Conservation (phyloP, 495 filamentous ascomycete genomes). For the Penicillium cinerascens region DNA sequence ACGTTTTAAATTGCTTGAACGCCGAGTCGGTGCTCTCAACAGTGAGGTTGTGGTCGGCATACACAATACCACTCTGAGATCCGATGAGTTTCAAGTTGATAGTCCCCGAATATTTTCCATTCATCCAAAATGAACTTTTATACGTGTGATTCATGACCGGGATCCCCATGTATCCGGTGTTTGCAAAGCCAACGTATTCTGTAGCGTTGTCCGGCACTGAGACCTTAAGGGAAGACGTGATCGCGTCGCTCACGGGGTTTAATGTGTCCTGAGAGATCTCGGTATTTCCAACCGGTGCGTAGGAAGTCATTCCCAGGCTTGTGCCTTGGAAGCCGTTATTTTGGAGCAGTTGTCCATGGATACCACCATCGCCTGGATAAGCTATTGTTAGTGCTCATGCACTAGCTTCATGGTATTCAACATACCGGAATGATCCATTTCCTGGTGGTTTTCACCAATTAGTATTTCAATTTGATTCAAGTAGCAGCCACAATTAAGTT, state of each 20-base stretch:
- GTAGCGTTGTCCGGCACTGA: constrained; percentile 28
- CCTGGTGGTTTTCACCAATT: constrained; percentile 29
- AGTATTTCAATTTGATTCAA: background rate
- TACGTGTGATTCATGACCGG: constrained; percentile 50
- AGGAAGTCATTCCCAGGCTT: constrained; percentile 46
- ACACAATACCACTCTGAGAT: constrained; percentile 29
- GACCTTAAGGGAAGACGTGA: constrained; percentile 60
- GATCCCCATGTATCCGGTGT: constrained; percentile 61
- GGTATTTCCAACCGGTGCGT: constrained; percentile 51
- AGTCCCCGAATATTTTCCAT: constrained; percentile 32
- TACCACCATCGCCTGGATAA: constrained; percentile 57
- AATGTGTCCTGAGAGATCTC: constrained; percentile 48
- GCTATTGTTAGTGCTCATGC: background rate
- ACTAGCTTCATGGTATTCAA: background rate
- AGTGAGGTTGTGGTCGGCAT: constrained; percentile 33
- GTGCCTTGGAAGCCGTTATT: constrained; percentile 71
- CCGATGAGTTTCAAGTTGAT: constrained; percentile 34
- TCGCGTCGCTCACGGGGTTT: constrained; percentile 47
- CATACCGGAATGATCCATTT: constrained; percentile 67
- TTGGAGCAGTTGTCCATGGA: constrained; percentile 69
- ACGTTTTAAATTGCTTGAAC: constrained; percentile 34
- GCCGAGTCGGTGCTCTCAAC: constrained; percentile 22
- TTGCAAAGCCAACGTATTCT: constrained; percentile 52
- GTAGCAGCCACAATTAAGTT: background rate
- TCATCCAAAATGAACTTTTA: constrained; percentile 55